Evolutionary conservation across 2,329 filamentous ascomycete genomes (phyloP).

Genomic region (Achaetomium macrosporum): DNA sequence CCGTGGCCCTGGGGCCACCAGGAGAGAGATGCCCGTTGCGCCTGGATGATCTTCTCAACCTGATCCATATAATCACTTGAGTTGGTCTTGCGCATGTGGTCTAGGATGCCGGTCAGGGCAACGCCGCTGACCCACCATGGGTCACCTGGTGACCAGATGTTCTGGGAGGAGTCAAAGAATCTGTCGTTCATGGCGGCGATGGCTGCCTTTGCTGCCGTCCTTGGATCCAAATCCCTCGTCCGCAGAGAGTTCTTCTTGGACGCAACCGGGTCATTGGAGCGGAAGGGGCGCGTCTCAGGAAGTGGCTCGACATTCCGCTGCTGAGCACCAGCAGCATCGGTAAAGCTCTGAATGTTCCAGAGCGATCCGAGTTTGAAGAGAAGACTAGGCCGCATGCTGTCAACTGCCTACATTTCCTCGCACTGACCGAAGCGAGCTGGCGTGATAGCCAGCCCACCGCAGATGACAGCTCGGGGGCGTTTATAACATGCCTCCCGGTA

Average conservation of each 20-base stretch:
- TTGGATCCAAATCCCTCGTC: conserved; percentile 9
- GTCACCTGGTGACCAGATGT: conserved; percentile 31
- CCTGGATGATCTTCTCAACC: conserved; percentile 29
- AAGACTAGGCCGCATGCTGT: not conserved
- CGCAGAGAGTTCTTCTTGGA: not conserved
- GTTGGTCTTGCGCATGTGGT: conserved; percentile 33
- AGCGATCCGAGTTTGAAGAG: not conserved
- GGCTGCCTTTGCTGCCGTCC: conserved; percentile 19
- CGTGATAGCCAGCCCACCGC: not conserved
- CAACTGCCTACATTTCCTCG: not conserved
- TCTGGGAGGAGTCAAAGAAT: conserved; percentile 30
- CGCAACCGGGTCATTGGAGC: not conserved
- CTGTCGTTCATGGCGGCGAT: conserved; percentile 33
- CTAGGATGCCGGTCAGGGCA: conserved; percentile 32
- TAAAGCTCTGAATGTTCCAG: not conserved
- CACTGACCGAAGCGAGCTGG: not conserved
- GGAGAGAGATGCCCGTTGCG: conserved; percentile 29
- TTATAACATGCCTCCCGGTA: not conserved
- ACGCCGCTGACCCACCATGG: conserved; percentile 37
- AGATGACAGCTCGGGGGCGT: not conserved
- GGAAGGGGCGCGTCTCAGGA: not conserved
- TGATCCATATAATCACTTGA: conserved; percentile 28
- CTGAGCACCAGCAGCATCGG: not conserved
- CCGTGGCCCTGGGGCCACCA: conserved; percentile 35
- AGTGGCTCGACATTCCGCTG: not conserved